These are phyloP conservation scores for Thoreauomyces humboldtii DNA, from an alignment of 192 early-diverging fungal genomes.

Conservation along the genomic window DNA sequence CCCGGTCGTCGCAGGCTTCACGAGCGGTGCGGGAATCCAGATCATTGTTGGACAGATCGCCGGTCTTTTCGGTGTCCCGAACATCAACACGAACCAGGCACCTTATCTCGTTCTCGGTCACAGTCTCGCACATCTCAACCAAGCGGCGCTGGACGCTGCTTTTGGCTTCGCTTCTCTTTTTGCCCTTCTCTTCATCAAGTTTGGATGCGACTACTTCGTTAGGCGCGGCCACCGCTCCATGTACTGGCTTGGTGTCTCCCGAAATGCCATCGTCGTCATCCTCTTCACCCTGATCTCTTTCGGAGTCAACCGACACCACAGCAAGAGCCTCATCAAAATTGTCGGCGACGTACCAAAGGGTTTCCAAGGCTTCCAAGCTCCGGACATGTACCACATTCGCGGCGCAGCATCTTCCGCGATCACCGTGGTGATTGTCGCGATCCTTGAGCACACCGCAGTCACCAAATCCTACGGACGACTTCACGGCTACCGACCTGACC, in stretches of 20 bases:
- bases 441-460: conserved; percentile 91
- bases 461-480: conserved; percentile 81
- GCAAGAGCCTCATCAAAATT: conserved; percentile 42
- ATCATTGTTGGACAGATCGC: conserved; percentile 81
- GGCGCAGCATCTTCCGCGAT: conserved; percentile 47
- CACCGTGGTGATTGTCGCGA: conserved; percentile 67
- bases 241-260: conserved; percentile 66
- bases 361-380: conserved; percentile 54
- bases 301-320: conserved; percentile 48
- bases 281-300: conserved; percentile 73
- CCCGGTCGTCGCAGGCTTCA: conserved; percentile 84
- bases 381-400: conserved; percentile 52
- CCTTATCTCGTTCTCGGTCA: conserved; percentile 77
- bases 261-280: conserved; percentile 75
- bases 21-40: conserved; percentile 75
- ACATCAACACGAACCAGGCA: conserved; percentile 64
- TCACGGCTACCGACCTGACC: conserved; percentile 78
- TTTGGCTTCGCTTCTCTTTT: conserved; percentile 58
- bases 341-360: conserved; percentile 74
- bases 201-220: neutral
- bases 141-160: conserved; percentile 53
- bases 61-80: conserved; percentile 73
- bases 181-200: conserved; percentile 43
- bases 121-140: conserved; percentile 43
- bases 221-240: conserved; percentile 32